phyloP scores from a whole-genome alignment of 345 rosid genomes.

The Rhodamnia rubescens region DNA sequence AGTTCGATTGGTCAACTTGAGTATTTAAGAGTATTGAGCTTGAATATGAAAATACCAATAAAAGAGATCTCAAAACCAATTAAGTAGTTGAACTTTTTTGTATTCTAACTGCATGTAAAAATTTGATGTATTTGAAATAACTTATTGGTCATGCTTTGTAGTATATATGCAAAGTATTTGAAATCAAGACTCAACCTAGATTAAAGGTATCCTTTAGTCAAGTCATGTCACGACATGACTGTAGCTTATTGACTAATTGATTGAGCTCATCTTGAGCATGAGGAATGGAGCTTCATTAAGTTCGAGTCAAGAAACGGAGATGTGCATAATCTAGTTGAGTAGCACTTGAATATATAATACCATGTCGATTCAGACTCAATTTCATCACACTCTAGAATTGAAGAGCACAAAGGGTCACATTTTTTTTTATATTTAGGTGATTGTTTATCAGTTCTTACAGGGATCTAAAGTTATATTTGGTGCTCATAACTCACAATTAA shows the following conservation, averaged over 20 bases:
- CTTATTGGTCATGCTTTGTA: not conserved
- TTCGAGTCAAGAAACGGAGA: not conserved
- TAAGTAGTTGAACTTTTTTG: not conserved
- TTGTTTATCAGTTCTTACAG: not conserved
- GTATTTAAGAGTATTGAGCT: not conserved
- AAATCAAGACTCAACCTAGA: not conserved
- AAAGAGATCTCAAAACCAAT: not conserved
- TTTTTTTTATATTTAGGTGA: not conserved
- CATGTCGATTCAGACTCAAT: not conserved
- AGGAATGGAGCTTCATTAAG: not conserved
- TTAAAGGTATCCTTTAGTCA: not conserved
- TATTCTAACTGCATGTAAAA: not conserved
- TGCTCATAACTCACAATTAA: not conserved
- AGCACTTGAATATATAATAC: not conserved
- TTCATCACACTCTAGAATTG: not conserved
- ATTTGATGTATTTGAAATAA: not conserved
- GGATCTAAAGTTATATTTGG: not conserved
- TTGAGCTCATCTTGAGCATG: not conserved
- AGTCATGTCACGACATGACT: not conserved
- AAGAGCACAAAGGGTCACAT: not conserved
- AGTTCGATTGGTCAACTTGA: not conserved
- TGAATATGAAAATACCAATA: not conserved
- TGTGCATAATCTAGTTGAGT: not conserved
- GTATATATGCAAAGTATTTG: not conserved
- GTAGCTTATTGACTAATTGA: not conserved